A percentile compares a stretch with the other conserved stretches of the same genome.
These are phyloP conservation scores for Zizania palustris DNA, from an alignment of 202 grass and related monocot species.

Conservation along the genomic window DNA sequence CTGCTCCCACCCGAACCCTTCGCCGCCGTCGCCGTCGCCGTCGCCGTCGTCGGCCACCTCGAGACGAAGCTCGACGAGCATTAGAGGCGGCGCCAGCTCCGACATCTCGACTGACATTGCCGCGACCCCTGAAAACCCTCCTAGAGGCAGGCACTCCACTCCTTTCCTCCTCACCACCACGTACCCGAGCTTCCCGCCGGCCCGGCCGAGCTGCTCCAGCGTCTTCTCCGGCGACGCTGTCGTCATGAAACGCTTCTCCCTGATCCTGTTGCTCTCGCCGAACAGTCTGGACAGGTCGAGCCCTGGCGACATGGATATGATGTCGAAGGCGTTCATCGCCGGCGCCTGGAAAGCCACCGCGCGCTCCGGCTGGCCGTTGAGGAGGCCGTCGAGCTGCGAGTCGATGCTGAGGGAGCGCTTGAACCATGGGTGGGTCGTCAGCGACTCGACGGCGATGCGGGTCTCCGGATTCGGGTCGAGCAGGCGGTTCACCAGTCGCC, in stretches of 20 bases:
- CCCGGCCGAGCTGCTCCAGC: conserved; percentile 51
- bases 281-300: conserved; percentile 78
- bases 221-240: conserved; percentile 52
- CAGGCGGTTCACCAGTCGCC: conserved; percentile 56
- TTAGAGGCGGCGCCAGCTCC: conserved; percentile 63
- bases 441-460: conserved; percentile 49
- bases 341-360: conserved; percentile 35
- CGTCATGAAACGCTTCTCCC: conserved; percentile 64
- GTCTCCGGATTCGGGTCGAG: conserved; percentile 78
- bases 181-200: conserved; percentile 64
- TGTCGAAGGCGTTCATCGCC: conserved; percentile 76
- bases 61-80: conserved; percentile 65
- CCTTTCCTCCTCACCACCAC: conserved; percentile 52
- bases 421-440: conserved; percentile 69
- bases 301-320: conserved; percentile 78
- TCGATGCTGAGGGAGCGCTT: conserved; percentile 79
- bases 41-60: conserved; percentile 42
- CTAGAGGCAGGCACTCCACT: conserved; percentile 4
- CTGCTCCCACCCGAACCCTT: conserved; percentile 64
- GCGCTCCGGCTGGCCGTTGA: conserved; percentile 32
- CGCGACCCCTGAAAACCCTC: conserved; percentile 28
- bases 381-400: conserved; percentile 64
- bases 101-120: conserved; percentile 63
- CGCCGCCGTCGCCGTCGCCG: background rate
- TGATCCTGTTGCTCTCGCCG: conserved; percentile 37